A percentile compares a stretch with the other conserved stretches of the same genome.
phyloP scores from a whole-genome alignment of 2,329 filamentous ascomycete species.

The Thelonectria olida region DNA sequence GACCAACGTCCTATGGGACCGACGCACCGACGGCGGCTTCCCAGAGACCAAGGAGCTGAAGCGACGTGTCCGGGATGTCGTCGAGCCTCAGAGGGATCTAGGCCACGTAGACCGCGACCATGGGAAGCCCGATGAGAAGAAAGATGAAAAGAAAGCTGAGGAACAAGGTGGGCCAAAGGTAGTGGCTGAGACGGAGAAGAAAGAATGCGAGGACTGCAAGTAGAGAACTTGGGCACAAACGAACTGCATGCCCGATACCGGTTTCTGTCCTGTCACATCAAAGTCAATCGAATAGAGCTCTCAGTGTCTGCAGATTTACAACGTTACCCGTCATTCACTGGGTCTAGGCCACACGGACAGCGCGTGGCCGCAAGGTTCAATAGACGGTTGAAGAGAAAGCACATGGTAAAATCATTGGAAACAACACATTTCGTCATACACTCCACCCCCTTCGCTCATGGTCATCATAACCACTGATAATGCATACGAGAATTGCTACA shows the following conservation, averaged over 20 bases:
- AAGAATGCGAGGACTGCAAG: conserved; percentile 42
- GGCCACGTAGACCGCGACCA: conserved; percentile 79
- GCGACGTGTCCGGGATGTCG: conserved; percentile 80
- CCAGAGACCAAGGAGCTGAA: conserved; percentile 95
- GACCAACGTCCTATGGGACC: conserved; percentile 80
- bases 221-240: too few species aligned
- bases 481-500: conserved; percentile 10
- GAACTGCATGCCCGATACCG: too few species aligned
- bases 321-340: too few species aligned
- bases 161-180: conserved; percentile 9
- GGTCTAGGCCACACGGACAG: too few species aligned
- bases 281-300: not conserved
- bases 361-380: not conserved
- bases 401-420: conserved; percentile 1
- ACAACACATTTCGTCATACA: conserved; percentile 18
- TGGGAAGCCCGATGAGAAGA: conserved; percentile 9
- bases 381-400: not conserved
- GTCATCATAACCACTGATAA: conserved; percentile 18
- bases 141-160: conserved; percentile 14
- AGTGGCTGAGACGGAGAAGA: conserved; percentile 13
- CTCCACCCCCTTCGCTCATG: conserved; percentile 15
- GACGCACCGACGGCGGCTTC: conserved; percentile 87
- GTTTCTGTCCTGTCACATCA: not conserved
- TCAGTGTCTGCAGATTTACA: too few species aligned
- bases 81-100: conserved; percentile 80